Evolutionary conservation across 1,284 basidiomycete species (phyloP), one percentile per base, ranked within the genome.

Genomic region (Apiotrichum laibachii): DNA sequence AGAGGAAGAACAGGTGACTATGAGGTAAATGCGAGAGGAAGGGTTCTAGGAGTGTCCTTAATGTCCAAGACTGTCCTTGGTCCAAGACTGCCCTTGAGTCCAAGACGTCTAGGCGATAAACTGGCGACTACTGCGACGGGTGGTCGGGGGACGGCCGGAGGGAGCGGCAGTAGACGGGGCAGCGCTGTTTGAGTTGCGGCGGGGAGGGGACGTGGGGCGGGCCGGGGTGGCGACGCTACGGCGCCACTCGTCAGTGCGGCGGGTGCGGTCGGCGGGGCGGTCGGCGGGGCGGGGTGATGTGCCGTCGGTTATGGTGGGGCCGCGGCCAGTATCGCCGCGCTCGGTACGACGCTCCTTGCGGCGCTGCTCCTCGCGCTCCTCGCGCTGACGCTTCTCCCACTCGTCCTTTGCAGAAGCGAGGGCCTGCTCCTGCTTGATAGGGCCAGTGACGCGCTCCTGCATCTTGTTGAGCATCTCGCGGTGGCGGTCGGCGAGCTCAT

Each of bases 401-500:
- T 57, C 43, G n/a, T 55, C 56, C 46, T 54, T 53, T 7, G 61
- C 58, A 12, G 39, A 39, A 8, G 67, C 68, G 7, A 75, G 37
- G 1, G 71, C 68, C 12, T 70, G 61, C 51, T 67, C 60, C 49
- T 75, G 72, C 35, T 63, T 62, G 60, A 77, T 70, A 45, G 68
- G 67, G 8, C 61, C 61, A 5, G 70, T 72, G 22, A 76, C 67
- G 1, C 72, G 70, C 33, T 72, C 62, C 62, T 79, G 77, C 47
- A 79, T 57, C 50, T 68, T 61, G 2, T 67, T 66, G n/a, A 79
- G 51, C 19, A 68, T 62, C 40, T 69, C 65, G 18, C 74, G 64
- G 51, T 79, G 78, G n/a, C 76, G 69, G 11, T 71, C 71, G 9
- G 50, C 66, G 7, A 79, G 68, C 54, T 79, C 75, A 33, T 78